A percentile compares a stretch with the other conserved stretches of the same genome.
phyloP scores from a whole-genome alignment of 2,329 filamentous ascomycete species.

The Malbranchea zuffiana region DNA sequence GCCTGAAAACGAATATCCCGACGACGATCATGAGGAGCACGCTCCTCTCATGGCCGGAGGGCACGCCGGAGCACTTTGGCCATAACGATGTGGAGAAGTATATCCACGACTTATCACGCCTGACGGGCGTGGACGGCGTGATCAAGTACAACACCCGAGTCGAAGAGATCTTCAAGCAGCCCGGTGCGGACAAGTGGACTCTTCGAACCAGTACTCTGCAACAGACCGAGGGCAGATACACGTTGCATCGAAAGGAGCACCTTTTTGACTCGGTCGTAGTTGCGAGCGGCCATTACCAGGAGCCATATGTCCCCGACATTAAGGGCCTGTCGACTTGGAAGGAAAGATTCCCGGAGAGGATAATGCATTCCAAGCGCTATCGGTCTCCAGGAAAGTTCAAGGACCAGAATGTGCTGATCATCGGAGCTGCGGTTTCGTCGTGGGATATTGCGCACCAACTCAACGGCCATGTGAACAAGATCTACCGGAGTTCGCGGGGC shows the following conservation, averaged over 20 bases:
- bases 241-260: neutral
- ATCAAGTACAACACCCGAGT: constrained; percentile 52
- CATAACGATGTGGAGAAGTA: constrained; percentile 50
- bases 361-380: constrained; percentile 45
- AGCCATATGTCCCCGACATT: constrained; percentile 40
- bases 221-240: constrained; percentile 16
- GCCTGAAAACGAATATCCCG: constrained; percentile 44
- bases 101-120: constrained; percentile 47
- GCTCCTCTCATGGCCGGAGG: constrained; percentile 46
- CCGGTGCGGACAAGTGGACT: constrained; percentile 38
- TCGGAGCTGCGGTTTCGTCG: constrained; percentile 47
- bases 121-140: constrained; percentile 40
- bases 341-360: constrained; percentile 32
- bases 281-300: constrained; percentile 47
- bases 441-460: constrained; percentile 46
- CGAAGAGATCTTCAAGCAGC: constrained; percentile 41
- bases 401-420: constrained; percentile 44
- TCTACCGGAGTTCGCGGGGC: constrained; percentile 49
- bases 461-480: constrained; percentile 32
- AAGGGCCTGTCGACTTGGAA: constrained; percentile 40
- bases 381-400: constrained; percentile 38
- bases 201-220: constrained; percentile 41
- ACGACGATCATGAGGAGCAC: constrained; percentile 42
- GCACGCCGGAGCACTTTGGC: constrained; percentile 48
- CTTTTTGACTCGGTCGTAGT: constrained; percentile 43